Base-by-base conservation (phyloP, 495 filamentous ascomycete genomes). In the Penicillium silybi region DNA sequence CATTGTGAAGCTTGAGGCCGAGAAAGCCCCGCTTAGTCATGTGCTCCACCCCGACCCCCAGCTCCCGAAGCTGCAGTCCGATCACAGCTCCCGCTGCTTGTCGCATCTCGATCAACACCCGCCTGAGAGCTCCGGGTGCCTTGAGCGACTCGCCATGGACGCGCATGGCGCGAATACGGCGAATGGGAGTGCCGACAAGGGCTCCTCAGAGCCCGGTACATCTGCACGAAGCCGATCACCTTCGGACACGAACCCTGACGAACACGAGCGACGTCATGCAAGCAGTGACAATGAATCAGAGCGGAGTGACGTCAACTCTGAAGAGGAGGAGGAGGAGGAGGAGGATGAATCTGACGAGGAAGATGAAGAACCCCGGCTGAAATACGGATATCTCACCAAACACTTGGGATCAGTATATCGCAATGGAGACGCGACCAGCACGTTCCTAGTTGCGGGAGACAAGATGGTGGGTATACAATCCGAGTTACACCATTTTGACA, bases 341-440 rank as follows among this genome's bases (percentile, higher is more conserved):
- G 76, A 80, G 0, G 85, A 85, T 0, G 85, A 84, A 0, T 85
- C 85, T 0, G 88, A 90, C 0, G 89, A 92, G 0, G 91, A 95
- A 9, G 92, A 97, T 7, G 92, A 96, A n/a, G 93, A 98, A 66
- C 95, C 93, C 43, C 87, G 84, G 61, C 78, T 98, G 57, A 97
- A 98, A 71, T 96, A 96, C 69, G 85, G 85, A 23, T 83, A 88
- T 48, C 68, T 97, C 50, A 97, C 93, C 13, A 85, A 83, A 44
- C 84, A 86, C 54, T 69, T 97, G 50, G 83, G 79, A 15, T 70
- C 86, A 5, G 83, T 96, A 42, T 98, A 97, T 74, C 84, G 89
- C 44, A 95, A 95, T 73, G 91, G 90, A 49, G 93, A 98, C 78
- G 87, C 90, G 52, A 95, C 92, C 29, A 96, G 92, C 70, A 74